Evolutionary conservation across 2,329 filamentous ascomycete species (phyloP).

Genomic region (Aureobasidium vineae): DNA sequence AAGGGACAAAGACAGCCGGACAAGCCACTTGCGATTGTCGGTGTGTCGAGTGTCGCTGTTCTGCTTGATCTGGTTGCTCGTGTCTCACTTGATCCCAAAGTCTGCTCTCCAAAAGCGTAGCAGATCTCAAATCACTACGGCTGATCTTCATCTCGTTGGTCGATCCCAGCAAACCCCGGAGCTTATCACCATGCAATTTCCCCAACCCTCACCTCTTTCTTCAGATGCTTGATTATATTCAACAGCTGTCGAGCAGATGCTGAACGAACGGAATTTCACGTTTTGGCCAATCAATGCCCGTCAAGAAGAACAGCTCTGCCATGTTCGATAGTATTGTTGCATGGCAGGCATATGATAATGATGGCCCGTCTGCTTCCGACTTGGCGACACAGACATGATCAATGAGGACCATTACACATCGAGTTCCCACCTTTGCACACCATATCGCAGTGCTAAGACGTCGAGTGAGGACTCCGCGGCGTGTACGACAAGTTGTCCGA

Average conservation of each 20-base stretch:
- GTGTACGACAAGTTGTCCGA: too few relatives aligned
- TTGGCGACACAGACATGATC: neutral
- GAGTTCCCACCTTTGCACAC: neutral
- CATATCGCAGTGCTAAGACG: neutral
- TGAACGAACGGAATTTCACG: too few relatives aligned
- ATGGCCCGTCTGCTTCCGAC: slow-evolving; percentile 8
- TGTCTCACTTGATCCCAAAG: slow-evolving; percentile 13
- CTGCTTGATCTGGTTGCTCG: slow-evolving; percentile 6
- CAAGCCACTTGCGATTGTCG: slow-evolving; percentile 23
- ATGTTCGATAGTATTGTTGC: neutral
- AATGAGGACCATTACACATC: neutral
- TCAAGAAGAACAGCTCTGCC: neutral
- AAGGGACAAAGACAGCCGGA: slow-evolving; percentile 3
- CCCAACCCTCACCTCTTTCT: neutral
- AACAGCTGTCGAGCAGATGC: neutral
- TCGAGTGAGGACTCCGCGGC: neutral
- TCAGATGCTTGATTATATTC: neutral
- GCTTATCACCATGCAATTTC: slow-evolving; percentile 9
- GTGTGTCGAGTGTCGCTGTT: neutral
- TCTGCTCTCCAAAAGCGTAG: neutral
- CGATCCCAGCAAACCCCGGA: neutral
- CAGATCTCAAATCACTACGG: slow-evolving; percentile 24
- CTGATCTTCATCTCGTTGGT: slow-evolving; percentile 25
- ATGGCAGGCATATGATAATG: neutral
- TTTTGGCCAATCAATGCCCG: neutral